These are phyloP conservation scores for Mycosphaerella arachidis DNA, from an alignment of 2,329 filamentous ascomycete genomes.

Conservation along the genomic window DNA sequence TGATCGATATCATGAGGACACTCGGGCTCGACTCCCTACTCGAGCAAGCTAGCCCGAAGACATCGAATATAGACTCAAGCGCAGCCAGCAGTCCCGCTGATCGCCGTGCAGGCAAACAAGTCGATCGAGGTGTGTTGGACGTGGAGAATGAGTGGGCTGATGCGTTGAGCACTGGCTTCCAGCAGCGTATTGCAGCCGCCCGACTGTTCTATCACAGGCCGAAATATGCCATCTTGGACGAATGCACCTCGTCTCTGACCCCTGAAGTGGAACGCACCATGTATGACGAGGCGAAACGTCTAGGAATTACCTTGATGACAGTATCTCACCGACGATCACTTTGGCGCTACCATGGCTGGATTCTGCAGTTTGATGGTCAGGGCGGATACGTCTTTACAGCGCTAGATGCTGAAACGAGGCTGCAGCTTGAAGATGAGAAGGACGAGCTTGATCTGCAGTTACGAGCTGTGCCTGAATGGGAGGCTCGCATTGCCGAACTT, in stretches of 20 bases:
- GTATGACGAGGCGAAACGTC: conserved; percentile 90
- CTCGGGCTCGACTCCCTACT: conserved; percentile 82
- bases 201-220: conserved; percentile 90
- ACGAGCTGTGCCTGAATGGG: conserved; percentile 79
- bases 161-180: conserved; percentile 82
- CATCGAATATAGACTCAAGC: conserved; percentile 5
- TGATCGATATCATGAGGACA: conserved; percentile 69
- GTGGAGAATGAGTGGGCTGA: conserved; percentile 96
- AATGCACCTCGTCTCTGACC: conserved; percentile 94
- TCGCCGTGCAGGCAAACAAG: conserved; percentile 6
- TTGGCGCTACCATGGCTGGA: conserved; percentile 94
- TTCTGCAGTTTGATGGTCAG: conserved; percentile 94
- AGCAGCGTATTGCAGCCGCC: conserved; percentile 96
- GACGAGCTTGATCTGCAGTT: conserved; percentile 86
- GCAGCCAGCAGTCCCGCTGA: conserved; percentile 13
- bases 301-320: conserved; percentile 95
- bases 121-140: conserved; percentile 63
- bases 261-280: conserved; percentile 91
- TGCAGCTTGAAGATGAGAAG: conserved; percentile 90
- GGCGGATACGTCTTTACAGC: conserved; percentile 85
- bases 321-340: conserved; percentile 85
- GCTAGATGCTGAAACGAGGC: conserved; percentile 78
- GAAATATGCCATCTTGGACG: conserved; percentile 91
- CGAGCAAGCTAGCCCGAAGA: conserved; percentile 57
- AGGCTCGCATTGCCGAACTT: conserved; percentile 78